Percentiles rank a stretch among this genome's conserved stretches.
Conservation (phyloP, 1,284 basidiomycete genomes). For the Cystobasidium slooffiae region DNA sequence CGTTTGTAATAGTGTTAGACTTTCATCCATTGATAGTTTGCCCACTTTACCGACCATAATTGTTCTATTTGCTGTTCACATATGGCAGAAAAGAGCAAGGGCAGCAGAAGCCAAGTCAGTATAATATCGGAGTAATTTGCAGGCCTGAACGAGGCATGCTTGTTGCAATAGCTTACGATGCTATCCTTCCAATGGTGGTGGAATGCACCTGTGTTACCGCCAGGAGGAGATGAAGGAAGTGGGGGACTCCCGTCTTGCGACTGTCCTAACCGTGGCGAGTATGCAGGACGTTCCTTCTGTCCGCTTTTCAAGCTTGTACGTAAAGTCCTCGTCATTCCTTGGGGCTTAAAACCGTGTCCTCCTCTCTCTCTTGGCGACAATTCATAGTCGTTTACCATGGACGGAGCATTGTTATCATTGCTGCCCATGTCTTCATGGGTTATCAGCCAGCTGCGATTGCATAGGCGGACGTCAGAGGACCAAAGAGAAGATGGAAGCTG, state of each 20-base stretch:
- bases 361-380: background rate
- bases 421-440: constrained; percentile 14
- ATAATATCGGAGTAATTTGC: background rate
- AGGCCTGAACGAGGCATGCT: no score
- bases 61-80: background rate
- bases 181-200: constrained; percentile 31
- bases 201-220: background rate
- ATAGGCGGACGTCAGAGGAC: no score
- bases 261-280: background rate
- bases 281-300: background rate
- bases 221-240: constrained; percentile 11
- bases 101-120: background rate
- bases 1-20: constrained; percentile 19
- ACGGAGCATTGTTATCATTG: background rate
- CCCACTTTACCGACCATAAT: constrained; percentile 29
- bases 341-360: background rate
- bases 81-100: background rate
- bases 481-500: no score
- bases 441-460: no score
- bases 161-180: constrained; percentile 14
- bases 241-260: constrained; percentile 13
- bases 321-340: background rate
- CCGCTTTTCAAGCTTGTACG: background rate
- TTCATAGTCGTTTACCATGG: constrained; percentile 3
- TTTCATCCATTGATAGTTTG: constrained; percentile 36